Base-by-base conservation (phyloP, 2,329 filamentous ascomycete species). In the Chrysoporthe austroafricana region DNA sequence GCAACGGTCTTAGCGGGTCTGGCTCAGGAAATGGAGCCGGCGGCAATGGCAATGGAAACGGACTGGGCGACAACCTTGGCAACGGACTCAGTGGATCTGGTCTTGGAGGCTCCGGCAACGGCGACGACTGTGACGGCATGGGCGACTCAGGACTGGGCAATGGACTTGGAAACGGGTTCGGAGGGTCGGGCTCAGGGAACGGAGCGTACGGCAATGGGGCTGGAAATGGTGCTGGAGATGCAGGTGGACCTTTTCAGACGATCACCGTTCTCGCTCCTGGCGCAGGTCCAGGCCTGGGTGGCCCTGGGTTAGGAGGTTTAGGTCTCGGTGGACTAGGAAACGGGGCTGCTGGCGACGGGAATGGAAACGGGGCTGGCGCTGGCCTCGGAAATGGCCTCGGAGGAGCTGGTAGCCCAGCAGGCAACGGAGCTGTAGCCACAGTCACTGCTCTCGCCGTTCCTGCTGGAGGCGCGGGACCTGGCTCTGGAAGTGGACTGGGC, bases 391-490 rank as follows among this genome's bases (percentile, higher is more conserved):
- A 57, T 50, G 64, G 62, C 7, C 62, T 58, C 34, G 63, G 61
- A 34, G 62, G 52, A 1, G 63, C 64, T 32, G 61, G 36, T 4
- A 60, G 64, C 4, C 61, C 43, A 4, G 66, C 56, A 34, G 56
- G 61, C 61, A 54, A 62, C 43, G 48, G 69, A n/a, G 54, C 62
- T 26, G 61, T 57, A 44, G 59, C 43, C 8, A 70, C 67, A 56
- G 56, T 69, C 54, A 69, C 67, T 4, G 60, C 66, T 26, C 54
- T 66, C 16, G 64, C 60, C 26, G 52, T 64, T n/a, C 58, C 58
- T 0, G 61, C 54, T 56, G 63, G 68, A 32, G 68, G 58, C 13
- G 54, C 64, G 18, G 67, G 64, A 44, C 54, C 59, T 63, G 42
- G 58, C 18, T 16, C 32, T 42, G 64, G 67, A 50, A 66, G 63